These are phyloP conservation scores for Tolypocladium cylindrosporum DNA, from an alignment of 2,329 filamentous ascomycete species.

Conservation along the genomic window DNA sequence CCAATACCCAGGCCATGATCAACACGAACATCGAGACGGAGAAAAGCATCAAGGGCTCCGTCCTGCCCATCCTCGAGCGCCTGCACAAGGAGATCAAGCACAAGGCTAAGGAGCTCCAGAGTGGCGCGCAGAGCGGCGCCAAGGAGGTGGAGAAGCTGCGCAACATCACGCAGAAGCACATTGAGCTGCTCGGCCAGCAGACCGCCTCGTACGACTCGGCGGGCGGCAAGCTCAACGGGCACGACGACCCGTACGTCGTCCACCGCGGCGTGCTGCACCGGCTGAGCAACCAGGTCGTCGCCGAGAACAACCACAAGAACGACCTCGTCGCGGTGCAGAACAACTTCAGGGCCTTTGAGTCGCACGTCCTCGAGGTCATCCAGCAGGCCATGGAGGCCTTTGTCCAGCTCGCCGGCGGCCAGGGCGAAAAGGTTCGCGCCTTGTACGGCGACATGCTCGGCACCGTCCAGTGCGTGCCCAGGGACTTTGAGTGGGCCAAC, in stretches of 20 bases:
- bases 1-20: slow-evolving; percentile 83
- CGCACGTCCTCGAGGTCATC: slow-evolving; percentile 71
- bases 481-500: slow-evolving; percentile 84
- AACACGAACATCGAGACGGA: slow-evolving; percentile 88
- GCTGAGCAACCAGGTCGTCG: slow-evolving; percentile 79
- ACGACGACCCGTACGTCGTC: slow-evolving; percentile 82
- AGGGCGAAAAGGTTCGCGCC: slow-evolving; percentile 70
- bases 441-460: slow-evolving; percentile 79
- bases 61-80: slow-evolving; percentile 80
- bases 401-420: slow-evolving; percentile 67
- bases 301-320: slow-evolving; percentile 93
- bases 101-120: slow-evolving; percentile 81
- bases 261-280: slow-evolving; percentile 73
- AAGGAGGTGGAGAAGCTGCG: slow-evolving; percentile 91
- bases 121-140: slow-evolving; percentile 70
- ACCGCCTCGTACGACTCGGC: slow-evolving; percentile 70
- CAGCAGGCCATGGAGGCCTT: slow-evolving; percentile 79
- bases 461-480: slow-evolving; percentile 65
- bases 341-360: slow-evolving; percentile 80
- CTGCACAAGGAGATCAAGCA: slow-evolving; percentile 95
- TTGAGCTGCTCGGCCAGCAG: slow-evolving; percentile 84
- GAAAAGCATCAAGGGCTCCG: slow-evolving; percentile 75
- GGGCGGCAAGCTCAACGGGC: slow-evolving; percentile 58
- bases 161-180: slow-evolving; percentile 82
- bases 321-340: slow-evolving; percentile 88